Percentiles rank a stretch among this genome's conserved stretches.
Conservation (phyloP, 179 eudicot genomes). For the Spinacia oleracea region DNA sequence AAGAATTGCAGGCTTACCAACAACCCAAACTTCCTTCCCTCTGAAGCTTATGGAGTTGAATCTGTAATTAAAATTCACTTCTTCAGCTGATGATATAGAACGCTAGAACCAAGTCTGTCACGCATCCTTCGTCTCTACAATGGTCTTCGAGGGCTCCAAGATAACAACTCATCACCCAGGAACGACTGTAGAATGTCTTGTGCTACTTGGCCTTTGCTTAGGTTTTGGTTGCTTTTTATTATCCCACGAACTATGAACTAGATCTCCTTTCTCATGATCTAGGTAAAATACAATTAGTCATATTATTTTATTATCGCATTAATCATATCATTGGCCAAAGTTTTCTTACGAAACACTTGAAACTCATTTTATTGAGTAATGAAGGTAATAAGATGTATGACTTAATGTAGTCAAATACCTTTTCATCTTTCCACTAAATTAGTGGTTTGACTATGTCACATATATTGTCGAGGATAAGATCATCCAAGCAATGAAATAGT, state of each 20-base stretch:
- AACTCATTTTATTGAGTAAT: too few relatives aligned
- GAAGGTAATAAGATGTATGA: not conserved
- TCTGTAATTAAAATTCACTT: constrained; percentile 93
- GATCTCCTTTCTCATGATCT: constrained; percentile 88
- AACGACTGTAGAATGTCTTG: constrained; percentile 63
- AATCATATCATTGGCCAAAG: too few relatives aligned
- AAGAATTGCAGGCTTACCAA: constrained; percentile 95
- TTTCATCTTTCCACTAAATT: too few relatives aligned
- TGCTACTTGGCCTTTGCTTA: constrained; percentile 67
- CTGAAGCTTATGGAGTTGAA: constrained; percentile 86
- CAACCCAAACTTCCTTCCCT: constrained; percentile 96
- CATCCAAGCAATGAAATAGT: constrained; percentile 67
- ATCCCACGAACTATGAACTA: constrained; percentile 63
- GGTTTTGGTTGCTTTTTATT: constrained; percentile 65
- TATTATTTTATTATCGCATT: too few relatives aligned
- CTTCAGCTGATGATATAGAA: constrained; percentile 87
- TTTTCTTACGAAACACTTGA: too few relatives aligned
- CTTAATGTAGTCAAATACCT: not conserved
- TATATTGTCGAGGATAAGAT: constrained; percentile 82
- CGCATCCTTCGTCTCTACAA: constrained; percentile 91
- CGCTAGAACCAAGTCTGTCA: constrained; percentile 77
- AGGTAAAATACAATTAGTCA: constrained; percentile 2
- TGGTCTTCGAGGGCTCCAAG: constrained; percentile 73
- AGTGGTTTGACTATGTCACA: constrained; percentile 87
- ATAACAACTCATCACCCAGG: constrained; percentile 75